A percentile compares a stretch with the other conserved stretches of the same genome.
phyloP scores from a whole-genome alignment of 768 basidiomycete species.

The Trametes elegans region DNA sequence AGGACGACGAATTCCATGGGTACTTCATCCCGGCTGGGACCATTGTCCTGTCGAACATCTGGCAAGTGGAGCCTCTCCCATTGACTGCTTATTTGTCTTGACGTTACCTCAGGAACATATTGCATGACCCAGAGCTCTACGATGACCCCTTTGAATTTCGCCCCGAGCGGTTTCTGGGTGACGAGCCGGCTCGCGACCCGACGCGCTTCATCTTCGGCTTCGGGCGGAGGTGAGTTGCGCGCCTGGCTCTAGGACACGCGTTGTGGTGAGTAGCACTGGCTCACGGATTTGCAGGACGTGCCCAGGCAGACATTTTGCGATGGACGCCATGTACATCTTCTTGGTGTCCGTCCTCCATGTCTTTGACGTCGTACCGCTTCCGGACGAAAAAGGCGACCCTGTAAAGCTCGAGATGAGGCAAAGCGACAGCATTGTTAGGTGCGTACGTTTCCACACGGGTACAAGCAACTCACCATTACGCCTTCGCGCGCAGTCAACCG shows the following conservation, averaged over 20 bases:
- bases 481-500: too few species aligned
- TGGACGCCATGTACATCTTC: too few species aligned
- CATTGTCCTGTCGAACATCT: not conserved
- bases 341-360: slow-evolving; percentile 18
- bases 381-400: slow-evolving; percentile 13
- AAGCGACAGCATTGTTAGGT: slow-evolving; percentile 9
- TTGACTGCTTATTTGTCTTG: too few species aligned
- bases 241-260: too few species aligned
- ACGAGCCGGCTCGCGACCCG: slow-evolving; percentile 47
- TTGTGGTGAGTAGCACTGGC: too few species aligned
- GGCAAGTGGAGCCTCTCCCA: too few species aligned
- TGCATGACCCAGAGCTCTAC: slow-evolving; percentile 86
- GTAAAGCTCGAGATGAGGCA: slow-evolving; percentile 9
- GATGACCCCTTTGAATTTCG: slow-evolving; percentile 78
- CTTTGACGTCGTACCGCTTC: slow-evolving; percentile 17
- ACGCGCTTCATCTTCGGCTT: slow-evolving; percentile 24
- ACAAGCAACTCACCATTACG: too few species aligned
- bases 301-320: too few species aligned
- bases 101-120: slow-evolving; percentile 41
- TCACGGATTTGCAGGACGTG: too few species aligned
- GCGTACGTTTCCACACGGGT: not conserved
- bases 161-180: slow-evolving; percentile 68
- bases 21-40: slow-evolving; percentile 3
- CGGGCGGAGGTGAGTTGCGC: slow-evolving; percentile 22
- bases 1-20: slow-evolving; percentile 10